Evolutionary conservation across 495 filamentous ascomycete genomes (phyloP).

Genomic region (Lophium mytilinum): DNA sequence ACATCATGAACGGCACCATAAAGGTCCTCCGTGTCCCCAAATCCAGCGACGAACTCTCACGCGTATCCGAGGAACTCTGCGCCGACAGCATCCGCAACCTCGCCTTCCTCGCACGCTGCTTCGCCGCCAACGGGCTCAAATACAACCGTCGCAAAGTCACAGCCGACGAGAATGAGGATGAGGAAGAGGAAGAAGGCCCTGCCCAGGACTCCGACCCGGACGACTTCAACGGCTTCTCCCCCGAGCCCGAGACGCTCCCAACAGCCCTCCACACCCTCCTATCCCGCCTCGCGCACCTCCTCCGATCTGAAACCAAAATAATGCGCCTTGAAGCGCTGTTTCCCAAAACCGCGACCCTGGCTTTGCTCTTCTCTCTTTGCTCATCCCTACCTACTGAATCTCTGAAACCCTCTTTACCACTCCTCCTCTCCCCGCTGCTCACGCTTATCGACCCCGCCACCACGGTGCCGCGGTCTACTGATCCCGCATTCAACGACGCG

Average conservation of each 20-base stretch:
- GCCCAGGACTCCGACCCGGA: conserved; percentile 30
- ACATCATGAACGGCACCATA: conserved; percentile 55
- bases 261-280: conserved; percentile 66
- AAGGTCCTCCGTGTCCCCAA: conserved; percentile 57
- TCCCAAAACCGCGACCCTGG: conserved; percentile 68
- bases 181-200: conserved; percentile 40
- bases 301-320: conserved; percentile 60
- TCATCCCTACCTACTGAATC: conserved; percentile 48
- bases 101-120: conserved; percentile 63
- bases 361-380: conserved; percentile 56
- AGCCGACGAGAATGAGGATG: conserved; percentile 28
- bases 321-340: conserved; percentile 16
- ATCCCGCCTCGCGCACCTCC: conserved; percentile 60
- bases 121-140: conserved; percentile 54
- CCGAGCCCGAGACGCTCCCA: conserved; percentile 1
- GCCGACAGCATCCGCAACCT: conserved; percentile 68
- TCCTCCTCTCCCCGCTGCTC: conserved; percentile 70
- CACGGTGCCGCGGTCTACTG: conserved; percentile 53
- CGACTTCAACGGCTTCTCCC: conserved; percentile 15
- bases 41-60: conserved; percentile 54
- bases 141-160: conserved; percentile 32
- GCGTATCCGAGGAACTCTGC: conserved; percentile 48
- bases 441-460: conserved; percentile 76
- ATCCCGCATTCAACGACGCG: conserved; percentile 56
- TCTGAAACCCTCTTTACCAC: conserved; percentile 51